Percentiles rank a stretch among this genome's conserved stretches.
phyloP scores from a whole-genome alignment of 106 monocot species.

The Hemerocallis citrina region DNA sequence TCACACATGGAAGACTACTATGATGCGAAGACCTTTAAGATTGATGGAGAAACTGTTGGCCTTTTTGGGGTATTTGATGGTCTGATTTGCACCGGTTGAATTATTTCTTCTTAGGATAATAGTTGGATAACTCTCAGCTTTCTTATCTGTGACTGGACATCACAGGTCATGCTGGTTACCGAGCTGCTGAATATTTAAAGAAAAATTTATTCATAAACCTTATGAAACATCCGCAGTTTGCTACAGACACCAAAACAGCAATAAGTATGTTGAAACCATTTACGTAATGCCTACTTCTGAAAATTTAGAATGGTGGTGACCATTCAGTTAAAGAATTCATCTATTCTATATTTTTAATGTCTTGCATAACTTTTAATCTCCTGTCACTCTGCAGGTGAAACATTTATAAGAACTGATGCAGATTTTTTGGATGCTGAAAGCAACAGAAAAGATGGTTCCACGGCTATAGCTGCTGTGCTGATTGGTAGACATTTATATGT shows the following conservation, averaged over 20 bases:
- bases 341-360: not conserved
- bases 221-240: slow-evolving; percentile 71
- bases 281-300: not conserved
- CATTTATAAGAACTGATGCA: slow-evolving; percentile 75
- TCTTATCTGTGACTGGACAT: slow-evolving; percentile 5
- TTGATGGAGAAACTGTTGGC: slow-evolving; percentile 14
- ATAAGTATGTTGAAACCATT: slow-evolving; percentile 40
- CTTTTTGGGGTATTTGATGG: slow-evolving; percentile 65
- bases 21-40: slow-evolving; percentile 10
- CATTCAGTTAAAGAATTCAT: not conserved
- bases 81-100: slow-evolving; percentile 13
- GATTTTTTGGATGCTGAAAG: slow-evolving; percentile 76
- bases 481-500: slow-evolving; percentile 84
- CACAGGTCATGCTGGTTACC: slow-evolving; percentile 82
- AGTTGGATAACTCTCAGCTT: not conserved
- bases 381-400: slow-evolving; percentile 51
- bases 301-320: not conserved
- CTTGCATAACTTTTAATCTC: not conserved
- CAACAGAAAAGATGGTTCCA: slow-evolving; percentile 92
- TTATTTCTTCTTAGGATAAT: slow-evolving; percentile 4
- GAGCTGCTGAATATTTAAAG: slow-evolving; percentile 87
- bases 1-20: slow-evolving; percentile 19
- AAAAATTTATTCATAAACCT: slow-evolving; percentile 85
- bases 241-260: slow-evolving; percentile 68
- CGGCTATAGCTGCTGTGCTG: slow-evolving; percentile 83